Base-by-base conservation (phyloP, 164 flowering plant genomes). In the Paratinospora sagittata region DNA sequence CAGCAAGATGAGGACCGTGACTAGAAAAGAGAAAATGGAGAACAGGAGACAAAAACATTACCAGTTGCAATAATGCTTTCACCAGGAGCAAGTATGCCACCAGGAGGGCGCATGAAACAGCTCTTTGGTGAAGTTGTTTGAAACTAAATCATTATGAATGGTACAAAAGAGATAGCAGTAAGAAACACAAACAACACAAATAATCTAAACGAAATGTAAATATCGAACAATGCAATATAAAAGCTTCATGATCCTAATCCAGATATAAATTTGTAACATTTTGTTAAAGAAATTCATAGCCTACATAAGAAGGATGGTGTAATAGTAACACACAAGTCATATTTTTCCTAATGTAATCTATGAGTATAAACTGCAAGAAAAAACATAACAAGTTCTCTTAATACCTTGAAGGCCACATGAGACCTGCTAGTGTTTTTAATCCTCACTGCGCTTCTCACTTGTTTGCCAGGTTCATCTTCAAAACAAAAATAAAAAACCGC, bases 121-220 rank as follows among this genome's bases (percentile, higher is more conserved):
- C 98, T 94, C 83, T 94, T 94, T 7, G 98, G 98, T 34, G 96
- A 93, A 67, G 97, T 94, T 7, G 98, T 94, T 88, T 92, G 98
- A 78, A 94, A 92, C 98, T 91, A 63, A 47, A 77, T 23, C 39
- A 55, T 26, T 64, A 71, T 1, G 37, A 68, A 17, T 3, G 58
- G 19, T 52, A 8, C 19, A 52, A 52, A 16, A 21, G 21, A 52
- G 58, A 17, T 8, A 4, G n/a, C 6, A 2, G 58, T 21, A 52
- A 52, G 58, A 52, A 52, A 52, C 58, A 52, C 21, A 52, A 52
- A 52, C 58, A 52, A 6, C 58, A 52, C 16, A 52, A 52, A 19
- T 52, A 19, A 52, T 10, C 58, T 16, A 52, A 14, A 16, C 2
- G n/a, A 52, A 52, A 52, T 17, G 58, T 19, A 52, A n/a, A 14